Conservation (phyloP, 768 basidiomycete genomes). For the Exidia glandulosa region DNA sequence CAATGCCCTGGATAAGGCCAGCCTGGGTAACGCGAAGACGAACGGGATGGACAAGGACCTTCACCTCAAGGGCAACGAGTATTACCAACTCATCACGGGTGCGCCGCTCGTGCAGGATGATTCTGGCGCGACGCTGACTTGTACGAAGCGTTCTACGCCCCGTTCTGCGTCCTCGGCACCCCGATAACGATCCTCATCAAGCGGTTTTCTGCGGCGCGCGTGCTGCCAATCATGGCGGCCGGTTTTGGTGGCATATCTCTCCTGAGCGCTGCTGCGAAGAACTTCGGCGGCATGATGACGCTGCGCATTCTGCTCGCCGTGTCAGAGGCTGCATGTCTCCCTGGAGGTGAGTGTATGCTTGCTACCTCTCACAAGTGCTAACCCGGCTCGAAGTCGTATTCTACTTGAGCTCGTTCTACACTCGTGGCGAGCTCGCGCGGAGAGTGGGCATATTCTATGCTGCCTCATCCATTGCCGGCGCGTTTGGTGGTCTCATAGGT, state of each 20-base stretch:
- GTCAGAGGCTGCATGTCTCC: conserved; percentile 39
- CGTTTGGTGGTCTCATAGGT: conserved; percentile 2
- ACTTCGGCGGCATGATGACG: conserved; percentile 37
- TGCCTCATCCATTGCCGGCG: conserved; percentile 8
- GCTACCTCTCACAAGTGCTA: background rate
- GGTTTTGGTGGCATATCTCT: conserved; percentile 38
- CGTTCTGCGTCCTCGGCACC: conserved; percentile 31
- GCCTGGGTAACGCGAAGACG: conserved; percentile 42
- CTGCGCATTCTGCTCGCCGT: conserved; percentile 41
- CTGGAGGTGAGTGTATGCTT: conserved; percentile 25
- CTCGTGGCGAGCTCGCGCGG: conserved; percentile 38
- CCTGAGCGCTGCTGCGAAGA: conserved; percentile 32
- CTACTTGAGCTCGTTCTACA: conserved; percentile 43
- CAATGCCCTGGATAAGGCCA: conserved; percentile 40
- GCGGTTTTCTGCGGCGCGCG: conserved; percentile 33
- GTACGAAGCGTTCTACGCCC: conserved; percentile 4
- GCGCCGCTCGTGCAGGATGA: conserved; percentile 24
- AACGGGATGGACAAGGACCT: conserved; percentile 36
- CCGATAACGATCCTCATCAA: conserved; percentile 41
- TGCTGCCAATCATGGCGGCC: conserved; percentile 39
- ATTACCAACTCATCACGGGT: conserved; percentile 38
- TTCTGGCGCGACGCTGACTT: conserved; percentile 29
- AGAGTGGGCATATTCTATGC: conserved; percentile 41
- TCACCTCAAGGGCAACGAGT: conserved; percentile 34
- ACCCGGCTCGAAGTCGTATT: conserved; percentile 28